Evolutionary conservation across 78 protist species (phyloP).

Genomic region (Speleostelium caveatum): DNA sequence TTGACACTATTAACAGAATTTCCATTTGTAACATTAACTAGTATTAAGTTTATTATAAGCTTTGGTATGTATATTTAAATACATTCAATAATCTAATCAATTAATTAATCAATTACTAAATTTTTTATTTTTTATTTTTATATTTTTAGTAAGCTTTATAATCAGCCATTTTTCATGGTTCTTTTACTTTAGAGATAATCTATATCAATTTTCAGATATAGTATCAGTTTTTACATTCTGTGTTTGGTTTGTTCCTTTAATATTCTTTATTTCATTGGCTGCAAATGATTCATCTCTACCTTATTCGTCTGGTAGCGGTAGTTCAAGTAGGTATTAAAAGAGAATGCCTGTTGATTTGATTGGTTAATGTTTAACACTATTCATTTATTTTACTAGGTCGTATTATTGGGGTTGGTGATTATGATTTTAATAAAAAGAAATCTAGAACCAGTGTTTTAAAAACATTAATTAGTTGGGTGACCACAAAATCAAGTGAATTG

Average conservation of each 20-base stretch:
- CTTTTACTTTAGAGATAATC: constrained; percentile 35
- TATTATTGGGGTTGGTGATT: constrained; percentile 51
- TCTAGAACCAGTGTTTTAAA: constrained; percentile 33
- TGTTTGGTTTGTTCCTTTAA: constrained; percentile 80
- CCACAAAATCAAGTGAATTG: constrained; percentile 18
- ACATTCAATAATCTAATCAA: background rate
- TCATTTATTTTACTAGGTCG: background rate
- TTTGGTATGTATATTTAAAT: constrained; percentile 15
- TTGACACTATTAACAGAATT: constrained; percentile 50
- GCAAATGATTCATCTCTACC: constrained; percentile 69
- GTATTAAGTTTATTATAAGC: constrained; percentile 52
- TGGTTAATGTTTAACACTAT: too few species aligned
- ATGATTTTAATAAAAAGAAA: constrained; percentile 29
- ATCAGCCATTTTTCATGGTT: constrained; percentile 70
- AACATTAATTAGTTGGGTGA: constrained; percentile 49
- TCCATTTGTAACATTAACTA: constrained; percentile 67
- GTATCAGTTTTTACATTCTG: constrained; percentile 60
- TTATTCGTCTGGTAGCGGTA: background rate
- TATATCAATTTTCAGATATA: constrained; percentile 58
- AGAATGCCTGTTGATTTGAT: background rate
- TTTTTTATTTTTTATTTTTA: too few species aligned
- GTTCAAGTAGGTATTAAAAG: constrained; percentile 9
- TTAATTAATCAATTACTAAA: background rate
- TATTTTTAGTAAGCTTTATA: constrained; percentile 22
- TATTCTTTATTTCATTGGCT: constrained; percentile 62